A percentile compares a stretch with the other conserved stretches of the same genome.
These are phyloP conservation scores for Melanogaster broomeanus DNA, from an alignment of 768 basidiomycete genomes.

Conservation along the genomic window DNA sequence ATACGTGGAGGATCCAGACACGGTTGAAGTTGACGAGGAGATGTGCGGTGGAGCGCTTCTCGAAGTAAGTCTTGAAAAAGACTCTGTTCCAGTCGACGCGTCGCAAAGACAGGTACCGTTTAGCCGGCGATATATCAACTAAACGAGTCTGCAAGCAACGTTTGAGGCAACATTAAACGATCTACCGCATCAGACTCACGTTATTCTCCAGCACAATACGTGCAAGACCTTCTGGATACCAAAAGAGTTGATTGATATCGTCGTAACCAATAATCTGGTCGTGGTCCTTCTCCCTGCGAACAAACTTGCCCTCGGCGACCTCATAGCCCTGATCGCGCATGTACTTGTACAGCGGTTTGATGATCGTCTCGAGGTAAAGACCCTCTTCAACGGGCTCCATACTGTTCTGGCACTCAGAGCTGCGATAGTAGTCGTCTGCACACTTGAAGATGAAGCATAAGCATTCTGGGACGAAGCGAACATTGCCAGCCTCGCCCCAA, in stretches of 20 bases:
- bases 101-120: conserved; percentile 91
- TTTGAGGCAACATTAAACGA: conserved; percentile 6
- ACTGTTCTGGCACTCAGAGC: conserved; percentile 94
- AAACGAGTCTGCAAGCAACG: conserved; percentile 68
- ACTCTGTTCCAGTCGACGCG: conserved; percentile 92
- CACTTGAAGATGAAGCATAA: conserved; percentile 99
- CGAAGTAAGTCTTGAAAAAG: conserved; percentile 99
- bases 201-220: conserved; percentile 89
- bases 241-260: conserved; percentile 98
- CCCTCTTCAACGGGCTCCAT: conserved; percentile 94
- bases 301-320: conserved; percentile 91
- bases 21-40: conserved; percentile 99
- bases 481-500: conserved; percentile 98
- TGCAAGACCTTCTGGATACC: conserved; percentile 98
- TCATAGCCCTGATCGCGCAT: conserved; percentile 98
- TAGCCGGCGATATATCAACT: conserved; percentile 86
- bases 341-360: conserved; percentile 95
- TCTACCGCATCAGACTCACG: conserved; percentile 42
- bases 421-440: conserved; percentile 99
- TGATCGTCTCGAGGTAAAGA: conserved; percentile 84
- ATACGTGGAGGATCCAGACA: conserved; percentile 94
- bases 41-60: conserved; percentile 92
- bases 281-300: conserved; percentile 92
- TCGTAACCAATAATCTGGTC: conserved; percentile 98
- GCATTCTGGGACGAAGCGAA: conserved; percentile 95